Evolutionary conservation across 192 early-diverging fungal genomes (phyloP), one percentile per base, ranked within the genome.

Genomic region (Funneliformis mosseae): DNA sequence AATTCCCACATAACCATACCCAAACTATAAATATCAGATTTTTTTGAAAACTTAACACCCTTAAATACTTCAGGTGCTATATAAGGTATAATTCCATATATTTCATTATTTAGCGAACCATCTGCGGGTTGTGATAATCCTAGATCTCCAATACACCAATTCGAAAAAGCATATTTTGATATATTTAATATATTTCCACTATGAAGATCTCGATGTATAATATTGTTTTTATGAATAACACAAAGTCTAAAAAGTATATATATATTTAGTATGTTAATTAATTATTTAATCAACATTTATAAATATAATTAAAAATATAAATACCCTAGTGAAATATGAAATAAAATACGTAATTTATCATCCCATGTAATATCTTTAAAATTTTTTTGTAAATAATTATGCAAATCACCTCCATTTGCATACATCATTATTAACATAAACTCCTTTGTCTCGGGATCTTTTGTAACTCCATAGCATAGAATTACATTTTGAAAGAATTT

Each of bases 151-250:
- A 71, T 71, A 16, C 14, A 16, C 5, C 25, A 71, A 10, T n/a
- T n/a, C n/a, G n/a, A n/a, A n/a, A n/a, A n/a, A n/a, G n/a, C n/a
- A n/a, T n/a, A n/a, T 27, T 71, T 39, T 0, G 0, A 2, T 11
- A 33, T 3, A 33, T 33, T 2, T 33, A 50, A 50, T 50, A 50
- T 14, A 4, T 75, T 75, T 28, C 74, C 74, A 0, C 39, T 25
- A 25, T 75, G 74, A 10, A 75, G 9, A 75, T 75, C 74, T 16
- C 55, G 23, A 28, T 75, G 74, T 23, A 75, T 59, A 33, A 61
- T 59, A 25, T 46, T 46, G 5, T 33, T n/a, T 43, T 46, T 39
- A 75, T 75, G 74, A 14, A 75, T 60, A 0, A 3, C 5, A 38
- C 14, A 8, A 0, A 75, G 8, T 12, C 48, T 50, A 50, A 50